phyloP scores from a whole-genome alignment of 371 early-diverging fungal genomes.

The Coemansia sp. region DNA sequence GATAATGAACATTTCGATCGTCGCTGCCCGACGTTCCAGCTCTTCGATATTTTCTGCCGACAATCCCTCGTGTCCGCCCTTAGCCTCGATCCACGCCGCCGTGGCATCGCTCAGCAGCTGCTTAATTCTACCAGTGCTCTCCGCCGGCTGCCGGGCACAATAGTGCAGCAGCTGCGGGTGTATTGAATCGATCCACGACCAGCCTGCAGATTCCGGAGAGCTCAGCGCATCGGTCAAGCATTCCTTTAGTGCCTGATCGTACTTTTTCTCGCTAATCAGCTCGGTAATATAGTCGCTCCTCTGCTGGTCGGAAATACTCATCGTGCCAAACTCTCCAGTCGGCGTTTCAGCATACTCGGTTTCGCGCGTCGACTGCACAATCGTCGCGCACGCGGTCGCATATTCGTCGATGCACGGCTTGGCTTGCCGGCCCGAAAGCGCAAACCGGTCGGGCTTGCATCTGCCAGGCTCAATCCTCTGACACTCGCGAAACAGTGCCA shows the following conservation, averaged over 20 bases:
- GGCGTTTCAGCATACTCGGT: conserved; percentile 7
- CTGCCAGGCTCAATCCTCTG: conserved; percentile 16
- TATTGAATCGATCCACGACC: conserved; percentile 11
- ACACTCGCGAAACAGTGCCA: conserved; percentile 19
- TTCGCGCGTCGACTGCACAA: background rate
- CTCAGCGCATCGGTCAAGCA: background rate
- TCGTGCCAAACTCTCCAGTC: conserved; percentile 10
- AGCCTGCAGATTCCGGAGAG: background rate
- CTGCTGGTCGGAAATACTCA: conserved; percentile 9
- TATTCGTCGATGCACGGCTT: conserved; percentile 36
- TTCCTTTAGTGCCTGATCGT: conserved; percentile 10
- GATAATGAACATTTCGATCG: conserved; percentile 4
- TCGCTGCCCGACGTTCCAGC: conserved; percentile 1
- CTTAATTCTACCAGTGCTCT: background rate
- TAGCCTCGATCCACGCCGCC: conserved; percentile 8
- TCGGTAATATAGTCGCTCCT: background rate
- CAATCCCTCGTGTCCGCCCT: background rate
- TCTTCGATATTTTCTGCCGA: background rate
- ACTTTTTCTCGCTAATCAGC: conserved; percentile 9
- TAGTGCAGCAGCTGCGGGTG: conserved; percentile 19
- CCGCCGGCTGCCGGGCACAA: conserved; percentile 7
- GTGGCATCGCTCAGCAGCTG: background rate
- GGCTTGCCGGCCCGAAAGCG: background rate
- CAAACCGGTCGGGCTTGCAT: conserved; percentile 16
- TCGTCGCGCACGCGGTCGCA: conserved; percentile 16